Evolutionary conservation across 208 protist species (phyloP).

Genomic region (Wallacemonas sp.): DNA sequence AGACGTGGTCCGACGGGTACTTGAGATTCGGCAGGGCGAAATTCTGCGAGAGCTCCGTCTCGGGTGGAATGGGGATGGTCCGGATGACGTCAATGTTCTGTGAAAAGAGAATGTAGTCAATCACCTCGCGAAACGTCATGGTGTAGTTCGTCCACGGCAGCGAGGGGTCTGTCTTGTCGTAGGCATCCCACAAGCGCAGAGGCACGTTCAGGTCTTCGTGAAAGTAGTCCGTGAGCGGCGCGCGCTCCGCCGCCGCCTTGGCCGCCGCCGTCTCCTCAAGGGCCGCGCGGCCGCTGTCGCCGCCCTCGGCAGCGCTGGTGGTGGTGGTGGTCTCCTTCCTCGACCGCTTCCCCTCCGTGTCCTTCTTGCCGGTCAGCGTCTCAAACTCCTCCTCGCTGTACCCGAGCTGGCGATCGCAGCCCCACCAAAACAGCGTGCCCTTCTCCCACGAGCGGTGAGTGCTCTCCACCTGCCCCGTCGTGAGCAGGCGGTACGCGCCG

Average conservation of each 20-base stretch:
- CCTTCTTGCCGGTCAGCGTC: conserved; percentile 26
- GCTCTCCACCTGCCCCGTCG: conserved; percentile 65
- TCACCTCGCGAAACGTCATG: conserved; percentile 84
- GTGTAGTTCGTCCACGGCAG: conserved; percentile 91
- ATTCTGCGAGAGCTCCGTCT: conserved; percentile 70
- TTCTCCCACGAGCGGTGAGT: conserved; percentile 84
- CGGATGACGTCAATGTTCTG: conserved; percentile 59
- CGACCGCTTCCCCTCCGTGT: conserved; percentile 22
- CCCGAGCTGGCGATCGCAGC: conserved; percentile 73
- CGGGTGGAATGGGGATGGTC: conserved; percentile 77
- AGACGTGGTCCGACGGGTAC: conserved; percentile 90
- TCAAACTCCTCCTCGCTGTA: conserved; percentile 44
- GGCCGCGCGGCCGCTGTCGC: background rate
- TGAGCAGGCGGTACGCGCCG: conserved; percentile 81
- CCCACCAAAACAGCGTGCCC: conserved; percentile 83
- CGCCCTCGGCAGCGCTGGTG: background rate
- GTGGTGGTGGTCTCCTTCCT: conserved; percentile 1
- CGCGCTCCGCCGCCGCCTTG: conserved; percentile 15
- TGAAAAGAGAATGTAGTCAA: conserved; percentile 91
- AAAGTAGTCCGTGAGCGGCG: conserved; percentile 45
- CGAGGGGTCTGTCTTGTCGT: conserved; percentile 53
- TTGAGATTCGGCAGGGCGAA: conserved; percentile 85
- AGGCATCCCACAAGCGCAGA: conserved; percentile 55
- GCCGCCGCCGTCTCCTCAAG: background rate
- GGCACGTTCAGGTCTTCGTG: conserved; percentile 39